Base-by-base conservation (phyloP, 495 filamentous ascomycete species). In the Terfezia boudieri region DNA sequence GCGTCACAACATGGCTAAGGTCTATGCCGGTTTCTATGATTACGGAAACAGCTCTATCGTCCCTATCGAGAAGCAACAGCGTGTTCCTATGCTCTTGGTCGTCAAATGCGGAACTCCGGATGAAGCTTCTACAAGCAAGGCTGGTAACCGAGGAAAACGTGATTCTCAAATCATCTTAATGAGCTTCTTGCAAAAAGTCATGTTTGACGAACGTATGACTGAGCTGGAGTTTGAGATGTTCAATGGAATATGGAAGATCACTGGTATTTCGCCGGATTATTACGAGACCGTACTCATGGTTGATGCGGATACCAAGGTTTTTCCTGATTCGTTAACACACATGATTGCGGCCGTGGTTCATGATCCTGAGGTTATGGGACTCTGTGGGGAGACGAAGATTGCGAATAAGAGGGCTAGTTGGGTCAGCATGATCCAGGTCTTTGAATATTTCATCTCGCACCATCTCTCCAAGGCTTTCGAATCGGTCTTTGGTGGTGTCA, bases 221-320 rank as follows among this genome's bases (percentile, higher is more conserved):
- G 88, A 99, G 65, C 77, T 99, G n/a, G 92, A 99, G 65, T 99
- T 87, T 60, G 92, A 99, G 64, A 96, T 99, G 83, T 96, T 96
- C 71, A 99, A 96, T 62, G 92, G 90, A 37, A 74, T 99, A 56
- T 99, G 89, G 88, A 92, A 93, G 63, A 82, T 96, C 46, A 99
- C 92, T 6, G 92, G 92, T 36, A 94, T 99, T 51, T 86, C 87
- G 11, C 90, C 92, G 0, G 92, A 99, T 66, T 99, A 87, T 66
- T 96, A 94, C 67, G 92, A 99, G 60, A 77, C 89, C 12, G 82
- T 94, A 37, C 85, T 99, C 62, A 94, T 94, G 87, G 92, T 99
- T 46, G 92, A 99, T 66, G 92, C 92, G 66, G 92, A 99, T 68
- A 99, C 90, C 43, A 96, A 95, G 61, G 86, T 96, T 37, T 99